Base-by-base conservation (phyloP, 139 green algal genomes). In the Chlorella sp. region DNA sequence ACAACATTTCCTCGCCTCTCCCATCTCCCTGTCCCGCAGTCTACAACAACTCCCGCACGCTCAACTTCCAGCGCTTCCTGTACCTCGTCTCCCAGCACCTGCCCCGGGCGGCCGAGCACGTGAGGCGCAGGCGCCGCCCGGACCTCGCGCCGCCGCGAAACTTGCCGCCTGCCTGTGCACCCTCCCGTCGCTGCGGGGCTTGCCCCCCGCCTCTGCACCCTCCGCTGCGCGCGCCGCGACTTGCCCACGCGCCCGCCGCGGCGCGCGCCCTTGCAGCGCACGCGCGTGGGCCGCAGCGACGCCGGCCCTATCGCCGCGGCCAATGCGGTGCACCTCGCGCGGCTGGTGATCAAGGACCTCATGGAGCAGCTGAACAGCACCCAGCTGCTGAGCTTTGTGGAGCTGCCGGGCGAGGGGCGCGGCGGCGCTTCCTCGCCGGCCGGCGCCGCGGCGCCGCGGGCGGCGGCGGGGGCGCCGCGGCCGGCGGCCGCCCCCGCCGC, bases 41-140 rank as follows among this genome's bases (percentile, higher is more conserved):
- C 45, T 81, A 87, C 35, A 84, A 96, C 79, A 96, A 95, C 60
- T 67, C 71, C 2, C 38, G 67, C 21, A 96, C 92, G 5, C 71
- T 82, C 43, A 92, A 96, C 81, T 86, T 94, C n/a, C 79, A 93
- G 74, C 87, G 83, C 45, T 77, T 95, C 27, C 71, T 94, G 21
- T 63, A 90, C 59, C 81, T 94, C 41, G n/a, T 82, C 21, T 29
- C 87, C 14, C 79, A 79, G 36, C 80, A 87, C 29, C 72, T 94
- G 41, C n/a, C 60, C 41, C 59, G 67, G 1, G 78, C 71, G 11
- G 46, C 77, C 23, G 60, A 75, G 55, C 58, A 76, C 40, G 70
- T 74, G n/a, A n/a, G n/a, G n/a, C n/a, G n/a, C n/a, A n/a, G n/a
- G n/a, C n/a, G n/a, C n/a, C n/a, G n/a, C n/a, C n/a, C n/a, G n/a